Evolutionary conservation across 768 basidiomycete genomes (phyloP), one percentile per base, ranked within the genome.

Genomic region (Calvatia gigantea): DNA sequence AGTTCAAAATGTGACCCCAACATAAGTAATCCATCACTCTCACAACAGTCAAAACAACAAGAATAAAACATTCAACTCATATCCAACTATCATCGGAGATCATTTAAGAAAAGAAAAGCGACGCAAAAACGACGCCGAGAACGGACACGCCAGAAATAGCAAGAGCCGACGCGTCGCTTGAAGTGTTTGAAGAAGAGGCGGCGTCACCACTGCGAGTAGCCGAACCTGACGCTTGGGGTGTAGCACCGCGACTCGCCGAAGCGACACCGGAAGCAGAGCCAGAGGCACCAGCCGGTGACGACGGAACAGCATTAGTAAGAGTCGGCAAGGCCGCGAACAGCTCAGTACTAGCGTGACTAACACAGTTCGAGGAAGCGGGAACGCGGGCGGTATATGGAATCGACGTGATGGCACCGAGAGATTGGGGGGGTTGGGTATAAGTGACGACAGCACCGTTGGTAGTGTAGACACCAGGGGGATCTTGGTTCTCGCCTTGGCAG

Each of bases 401-500:
- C 23, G 62, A 62, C 23, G 59, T 66, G 58, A 74, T 75, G n/a
- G 61, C 58, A 8, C 75, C 75, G 19, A 73, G 67, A 28, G 61
- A 65, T 61, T 73, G 74, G 5, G 68, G 69, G 11, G 74, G 75
- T 60, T 78, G 75, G 11, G 59, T 63, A 65, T 73, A 78, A 11
- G 73, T 75, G 56, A 66, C 59, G 41, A 64, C 62, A 0, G 38
- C 58, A 32, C 84, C 82, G 51, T 67, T 61, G 2, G 57, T 33
- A 12, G 71, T 72, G 60, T 75, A 77, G 21, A 71, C 52, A n/a
- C 88, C 89, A 6, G 84, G 82, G 49, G 75, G 75, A 14, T 76
- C 74, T 73, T 85, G 83, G 64, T 81, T 73, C n/a, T 89, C 86
- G 21, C 83, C 82, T 7, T 79, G 64, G 71, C 91, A 93, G 6